Evolutionary conservation across 108 stramenopile species (phyloP).

Genomic region (Poteriospumella lacustris): DNA sequence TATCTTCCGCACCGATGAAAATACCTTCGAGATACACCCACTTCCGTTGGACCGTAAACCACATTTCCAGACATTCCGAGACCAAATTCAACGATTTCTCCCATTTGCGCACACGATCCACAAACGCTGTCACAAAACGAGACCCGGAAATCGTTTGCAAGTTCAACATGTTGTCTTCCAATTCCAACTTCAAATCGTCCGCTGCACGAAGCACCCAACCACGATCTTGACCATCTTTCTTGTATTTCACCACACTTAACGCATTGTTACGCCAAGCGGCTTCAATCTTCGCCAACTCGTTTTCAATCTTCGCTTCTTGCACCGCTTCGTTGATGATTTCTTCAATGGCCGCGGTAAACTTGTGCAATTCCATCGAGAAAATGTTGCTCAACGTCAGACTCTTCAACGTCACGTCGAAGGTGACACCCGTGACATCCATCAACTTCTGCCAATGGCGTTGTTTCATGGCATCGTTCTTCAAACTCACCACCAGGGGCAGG

Average conservation of each 20-base stretch:
- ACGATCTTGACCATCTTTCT: constrained; percentile 56
- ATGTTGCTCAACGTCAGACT: constrained; percentile 59
- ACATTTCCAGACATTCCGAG: constrained; percentile 57
- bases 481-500: constrained; percentile 60
- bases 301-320: constrained; percentile 64
- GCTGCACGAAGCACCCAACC: constrained; percentile 56
- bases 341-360: constrained; percentile 50
- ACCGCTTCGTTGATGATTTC: constrained; percentile 63
- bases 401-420: constrained; percentile 58
- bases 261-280: constrained; percentile 50
- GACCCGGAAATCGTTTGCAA: constrained; percentile 63
- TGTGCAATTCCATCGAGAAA: constrained; percentile 63
- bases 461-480: constrained; percentile 72
- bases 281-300: constrained; percentile 57
- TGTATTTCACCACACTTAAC: constrained; percentile 53
- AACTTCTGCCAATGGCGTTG: constrained; percentile 63
- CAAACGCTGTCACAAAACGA: constrained; percentile 57
- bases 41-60: constrained; percentile 62
- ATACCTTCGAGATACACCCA: constrained; percentile 69
- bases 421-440: constrained; percentile 58
- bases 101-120: constrained; percentile 58
- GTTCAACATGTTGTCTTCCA: constrained; percentile 65
- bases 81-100: constrained; percentile 57
- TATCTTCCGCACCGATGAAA: constrained; percentile 60
- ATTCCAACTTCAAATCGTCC: constrained; percentile 62